Conservation (phyloP, 495 filamentous ascomycete species). For the Penicillium canariense region DNA sequence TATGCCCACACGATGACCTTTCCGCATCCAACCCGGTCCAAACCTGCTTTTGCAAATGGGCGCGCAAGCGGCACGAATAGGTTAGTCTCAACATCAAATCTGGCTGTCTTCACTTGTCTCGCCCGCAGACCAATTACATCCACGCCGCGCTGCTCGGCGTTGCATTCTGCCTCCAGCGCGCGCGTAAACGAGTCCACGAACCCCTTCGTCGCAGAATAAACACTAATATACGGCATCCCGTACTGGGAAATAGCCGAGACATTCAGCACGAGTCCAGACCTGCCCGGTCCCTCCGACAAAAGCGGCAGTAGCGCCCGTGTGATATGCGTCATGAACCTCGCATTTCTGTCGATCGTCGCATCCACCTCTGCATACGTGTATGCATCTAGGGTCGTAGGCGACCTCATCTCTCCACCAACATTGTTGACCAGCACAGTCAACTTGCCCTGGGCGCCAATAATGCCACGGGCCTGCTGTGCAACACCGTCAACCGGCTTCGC, state of each 20-base stretch:
- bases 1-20: conserved; percentile 26
- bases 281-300: conserved; percentile 23
- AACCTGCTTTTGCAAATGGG: conserved; percentile 23
- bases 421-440: conserved; percentile 51
- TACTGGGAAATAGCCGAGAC: conserved; percentile 36
- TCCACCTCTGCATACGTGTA: conserved; percentile 23
- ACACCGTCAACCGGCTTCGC: conserved; percentile 20
- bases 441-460: conserved; percentile 14
- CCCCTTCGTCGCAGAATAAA: conserved; percentile 39
- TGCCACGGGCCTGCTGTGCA: conserved; percentile 11
- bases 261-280: conserved; percentile 39
- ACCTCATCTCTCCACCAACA: conserved; percentile 36
- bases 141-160: conserved; percentile 21
- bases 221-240: conserved; percentile 35
- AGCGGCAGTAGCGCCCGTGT: conserved; percentile 39
- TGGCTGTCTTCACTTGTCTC: conserved; percentile 22
- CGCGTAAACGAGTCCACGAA: conserved; percentile 34
- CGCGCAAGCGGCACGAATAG: conserved; percentile 24
- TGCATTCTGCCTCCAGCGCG: conserved; percentile 31
- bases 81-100: conserved; percentile 17
- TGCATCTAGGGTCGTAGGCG: conserved; percentile 21
- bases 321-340: conserved; percentile 40
- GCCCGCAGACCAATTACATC: conserved; percentile 31
- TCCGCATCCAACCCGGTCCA: conserved; percentile 34
- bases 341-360: conserved; percentile 34